These are phyloP conservation scores for Hypomontagnella submonticulosa DNA, from an alignment of 495 filamentous ascomycete genomes.

Conservation along the genomic window DNA sequence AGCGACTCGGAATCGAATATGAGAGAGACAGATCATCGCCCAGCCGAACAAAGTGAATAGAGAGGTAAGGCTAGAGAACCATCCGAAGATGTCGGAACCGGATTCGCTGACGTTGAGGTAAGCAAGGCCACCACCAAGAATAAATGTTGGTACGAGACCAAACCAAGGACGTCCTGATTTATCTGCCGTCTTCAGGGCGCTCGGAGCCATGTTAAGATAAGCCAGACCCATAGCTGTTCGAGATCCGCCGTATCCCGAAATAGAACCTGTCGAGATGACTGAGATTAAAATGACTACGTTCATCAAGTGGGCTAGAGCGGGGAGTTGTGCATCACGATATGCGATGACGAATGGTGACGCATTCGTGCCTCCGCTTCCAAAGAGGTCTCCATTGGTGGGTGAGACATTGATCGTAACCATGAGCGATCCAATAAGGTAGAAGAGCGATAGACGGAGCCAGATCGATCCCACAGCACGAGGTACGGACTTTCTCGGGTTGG, in stretches of 20 bases:
- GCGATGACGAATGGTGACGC: conserved; percentile 74
- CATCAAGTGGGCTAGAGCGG: conserved; percentile 70
- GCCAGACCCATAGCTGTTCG: conserved; percentile 67
- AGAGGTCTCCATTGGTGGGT: conserved; percentile 56
- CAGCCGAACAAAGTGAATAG: conserved; percentile 78
- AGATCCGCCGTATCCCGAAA: conserved; percentile 65
- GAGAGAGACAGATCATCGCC: conserved; percentile 77
- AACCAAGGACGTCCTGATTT: conserved; percentile 62
- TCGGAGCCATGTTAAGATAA: conserved; percentile 61
- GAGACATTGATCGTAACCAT: conserved; percentile 71
- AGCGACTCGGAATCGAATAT: conserved; percentile 69
- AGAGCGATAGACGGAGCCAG: conserved; percentile 65
- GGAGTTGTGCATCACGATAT: conserved; percentile 66
- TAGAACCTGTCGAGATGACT: conserved; percentile 64
- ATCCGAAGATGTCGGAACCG: conserved; percentile 55
- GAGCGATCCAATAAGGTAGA: conserved; percentile 71
- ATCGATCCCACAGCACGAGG: conserved; percentile 68
- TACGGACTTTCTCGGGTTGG: conserved; percentile 64
- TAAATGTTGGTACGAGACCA: conserved; percentile 60
- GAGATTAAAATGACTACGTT: conserved; percentile 70
- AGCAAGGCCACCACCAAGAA: conserved; percentile 63
- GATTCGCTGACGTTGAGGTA: conserved; percentile 62
- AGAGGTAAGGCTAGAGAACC: conserved; percentile 75
- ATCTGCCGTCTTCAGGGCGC: conserved; percentile 60
- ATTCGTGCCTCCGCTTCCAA: conserved; percentile 57